These are phyloP conservation scores for Chloris gayana DNA, from an alignment of 176 grass and related monocot genomes.

Conservation along the genomic window DNA sequence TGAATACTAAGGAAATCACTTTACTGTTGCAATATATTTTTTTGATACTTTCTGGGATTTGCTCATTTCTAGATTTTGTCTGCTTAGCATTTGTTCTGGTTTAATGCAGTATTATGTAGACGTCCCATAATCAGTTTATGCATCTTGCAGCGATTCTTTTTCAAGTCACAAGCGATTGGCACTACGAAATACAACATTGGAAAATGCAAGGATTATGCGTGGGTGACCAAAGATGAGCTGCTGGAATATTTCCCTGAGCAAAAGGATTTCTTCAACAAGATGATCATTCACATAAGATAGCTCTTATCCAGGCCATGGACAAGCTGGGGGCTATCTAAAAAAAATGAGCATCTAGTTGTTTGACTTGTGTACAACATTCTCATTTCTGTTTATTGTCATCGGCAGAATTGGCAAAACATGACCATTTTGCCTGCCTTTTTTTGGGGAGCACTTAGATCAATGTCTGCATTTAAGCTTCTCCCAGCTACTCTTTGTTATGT, in stretches of 20 bases:
- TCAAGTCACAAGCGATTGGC: slow-evolving; percentile 95
- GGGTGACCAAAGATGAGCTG: slow-evolving; percentile 96
- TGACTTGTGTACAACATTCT: slow-evolving; percentile 11
- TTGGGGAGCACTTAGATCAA: not conserved
- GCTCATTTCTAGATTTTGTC: not conserved
- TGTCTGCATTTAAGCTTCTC: slow-evolving; percentile 17
- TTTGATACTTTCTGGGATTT: not conserved
- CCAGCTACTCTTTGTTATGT: slow-evolving; percentile 17
- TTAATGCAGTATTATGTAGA: not conserved
- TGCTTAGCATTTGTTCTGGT: not conserved
- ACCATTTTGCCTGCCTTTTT: not conserved
- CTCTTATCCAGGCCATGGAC: not conserved
- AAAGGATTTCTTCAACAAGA: slow-evolving; percentile 70
- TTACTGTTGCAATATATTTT: not conserved
- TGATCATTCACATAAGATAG: slow-evolving; percentile 83
- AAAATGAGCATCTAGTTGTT: not conserved
- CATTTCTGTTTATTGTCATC: not conserved
- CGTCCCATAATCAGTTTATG: not conserved
- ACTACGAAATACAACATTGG: slow-evolving; percentile 54
- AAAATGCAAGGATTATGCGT: slow-evolving; percentile 75
- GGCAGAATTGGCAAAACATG: not conserved
- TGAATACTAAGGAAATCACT: not conserved
- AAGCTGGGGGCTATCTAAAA: not conserved
- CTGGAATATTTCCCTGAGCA: slow-evolving; percentile 78
- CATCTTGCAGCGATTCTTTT: slow-evolving; percentile 79